Evolutionary conservation across 2,329 filamentous ascomycete species (phyloP).

Genomic region (Diaporthe destruens): DNA sequence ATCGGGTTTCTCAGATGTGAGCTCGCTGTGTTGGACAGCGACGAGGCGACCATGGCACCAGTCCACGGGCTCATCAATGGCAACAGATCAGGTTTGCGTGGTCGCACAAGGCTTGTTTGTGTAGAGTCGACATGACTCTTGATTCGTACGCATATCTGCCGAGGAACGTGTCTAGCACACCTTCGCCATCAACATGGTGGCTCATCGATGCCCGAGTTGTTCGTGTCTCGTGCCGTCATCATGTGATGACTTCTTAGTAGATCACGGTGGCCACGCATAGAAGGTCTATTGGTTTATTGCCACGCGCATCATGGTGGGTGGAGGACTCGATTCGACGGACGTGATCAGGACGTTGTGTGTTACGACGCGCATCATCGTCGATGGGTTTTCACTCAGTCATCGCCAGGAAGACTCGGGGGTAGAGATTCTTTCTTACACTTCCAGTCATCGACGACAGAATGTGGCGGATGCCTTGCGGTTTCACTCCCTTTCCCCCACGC

Average conservation of each 20-base stretch:
- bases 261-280: no score
- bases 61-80: not conserved
- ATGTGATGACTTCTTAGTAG: not conserved
- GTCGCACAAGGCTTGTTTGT: not conserved
- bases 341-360: not conserved
- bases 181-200: not conserved
- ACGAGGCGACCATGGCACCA: not conserved
- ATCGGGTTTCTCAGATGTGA: not conserved
- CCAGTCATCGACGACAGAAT: not conserved
- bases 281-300: no score
- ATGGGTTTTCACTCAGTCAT: not conserved
- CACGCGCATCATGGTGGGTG: not conserved
- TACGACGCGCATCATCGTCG: no score
- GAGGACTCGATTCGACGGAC: not conserved
- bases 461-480: not conserved
- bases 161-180: not conserved
- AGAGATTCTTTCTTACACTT: not conserved
- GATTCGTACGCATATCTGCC: not conserved
- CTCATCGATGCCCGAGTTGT: not conserved
- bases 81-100: not conserved
- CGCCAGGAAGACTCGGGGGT: not conserved
- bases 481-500: no score
- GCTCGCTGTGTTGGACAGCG: no score
- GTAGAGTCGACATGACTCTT: not conserved
- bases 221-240: not conserved